These are phyloP conservation scores for Kwoniella mangroviensis DNA, from an alignment of 768 basidiomycete genomes.

Conservation along the genomic window DNA sequence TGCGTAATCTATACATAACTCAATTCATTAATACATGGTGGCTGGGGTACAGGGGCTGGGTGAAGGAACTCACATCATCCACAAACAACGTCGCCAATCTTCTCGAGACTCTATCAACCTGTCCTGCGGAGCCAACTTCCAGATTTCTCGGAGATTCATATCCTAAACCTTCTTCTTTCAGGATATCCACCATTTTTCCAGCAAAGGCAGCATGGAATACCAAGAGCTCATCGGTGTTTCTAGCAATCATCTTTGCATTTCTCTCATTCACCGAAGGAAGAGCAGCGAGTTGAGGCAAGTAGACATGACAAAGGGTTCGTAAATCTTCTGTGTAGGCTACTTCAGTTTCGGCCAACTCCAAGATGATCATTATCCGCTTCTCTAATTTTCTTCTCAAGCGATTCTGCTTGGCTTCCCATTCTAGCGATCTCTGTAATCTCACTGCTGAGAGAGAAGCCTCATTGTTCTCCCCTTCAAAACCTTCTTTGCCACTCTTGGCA, in stretches of 20 bases:
- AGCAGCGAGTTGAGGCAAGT: slow-evolving; percentile 56
- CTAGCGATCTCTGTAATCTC: slow-evolving; percentile 42
- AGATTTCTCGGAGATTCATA: slow-evolving; percentile 22
- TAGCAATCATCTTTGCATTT: slow-evolving; percentile 36
- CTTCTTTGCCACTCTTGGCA: slow-evolving; percentile 52
- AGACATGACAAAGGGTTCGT: slow-evolving; percentile 67
- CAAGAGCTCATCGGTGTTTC: slow-evolving; percentile 50
- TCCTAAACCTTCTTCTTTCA: slow-evolving; percentile 51
- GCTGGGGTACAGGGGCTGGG: too few species aligned
- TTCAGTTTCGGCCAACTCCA: slow-evolving; percentile 85
- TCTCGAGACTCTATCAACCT: slow-evolving; percentile 47
- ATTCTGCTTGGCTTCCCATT: slow-evolving; percentile 49
- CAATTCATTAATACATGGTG: too few species aligned
- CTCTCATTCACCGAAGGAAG: slow-evolving; percentile 42
- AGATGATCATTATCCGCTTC: slow-evolving; percentile 70
- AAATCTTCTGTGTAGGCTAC: slow-evolving; percentile 79
- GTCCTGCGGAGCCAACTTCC: slow-evolving; percentile 24
- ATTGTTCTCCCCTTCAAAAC: slow-evolving; percentile 19
- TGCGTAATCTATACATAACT: slow-evolving; percentile 64
- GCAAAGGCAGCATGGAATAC: slow-evolving; percentile 48
- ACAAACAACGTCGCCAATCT: slow-evolving; percentile 52
- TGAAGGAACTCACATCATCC: slow-evolving; percentile 47
- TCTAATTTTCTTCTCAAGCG: slow-evolving; percentile 38
- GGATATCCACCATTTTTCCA: slow-evolving; percentile 51
- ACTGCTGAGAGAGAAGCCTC: slow-evolving; percentile 36